phyloP scores from a whole-genome alignment of 345 rosid genomes.

The Lenwebbia sp. region DNA sequence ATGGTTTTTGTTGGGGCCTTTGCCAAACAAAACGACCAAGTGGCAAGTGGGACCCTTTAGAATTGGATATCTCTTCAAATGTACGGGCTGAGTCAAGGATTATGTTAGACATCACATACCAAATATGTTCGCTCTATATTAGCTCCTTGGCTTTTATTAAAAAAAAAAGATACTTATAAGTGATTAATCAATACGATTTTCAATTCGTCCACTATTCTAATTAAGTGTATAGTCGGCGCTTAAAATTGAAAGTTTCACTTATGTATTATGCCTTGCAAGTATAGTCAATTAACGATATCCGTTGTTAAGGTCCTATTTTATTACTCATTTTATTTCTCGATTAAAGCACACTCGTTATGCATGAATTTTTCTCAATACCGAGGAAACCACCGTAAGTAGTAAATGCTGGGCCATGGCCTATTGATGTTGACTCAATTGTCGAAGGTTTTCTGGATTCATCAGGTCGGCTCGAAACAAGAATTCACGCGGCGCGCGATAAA shows the following conservation, averaged over 20 bases:
- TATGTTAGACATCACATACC: neutral
- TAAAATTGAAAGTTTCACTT: neutral
- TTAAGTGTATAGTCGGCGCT: neutral
- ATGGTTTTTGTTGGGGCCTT: neutral
- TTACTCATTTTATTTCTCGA: neutral
- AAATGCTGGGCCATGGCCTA: no score
- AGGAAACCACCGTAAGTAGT: no score
- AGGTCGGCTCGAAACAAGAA: no score
- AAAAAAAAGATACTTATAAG: neutral
- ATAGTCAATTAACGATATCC: neutral
- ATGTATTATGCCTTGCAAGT: neutral
- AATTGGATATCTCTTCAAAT: no score
- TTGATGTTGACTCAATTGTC: no score
- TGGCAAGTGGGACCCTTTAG: neutral
- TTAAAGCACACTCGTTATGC: neutral
- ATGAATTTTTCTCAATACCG: neutral
- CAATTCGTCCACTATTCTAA: neutral
- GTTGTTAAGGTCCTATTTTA: neutral
- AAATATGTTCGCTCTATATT: no score
- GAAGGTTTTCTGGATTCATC: no score
- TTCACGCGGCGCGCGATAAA: no score
- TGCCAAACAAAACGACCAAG: neutral
- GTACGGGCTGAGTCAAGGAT: rapidly evolving
- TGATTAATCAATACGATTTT: neutral
- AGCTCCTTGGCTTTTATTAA: neutral